A percentile compares a stretch with the other conserved stretches of the same genome.
These are phyloP conservation scores for Cairneyella variabilis DNA, from an alignment of 495 filamentous ascomycete species.

Conservation along the genomic window DNA sequence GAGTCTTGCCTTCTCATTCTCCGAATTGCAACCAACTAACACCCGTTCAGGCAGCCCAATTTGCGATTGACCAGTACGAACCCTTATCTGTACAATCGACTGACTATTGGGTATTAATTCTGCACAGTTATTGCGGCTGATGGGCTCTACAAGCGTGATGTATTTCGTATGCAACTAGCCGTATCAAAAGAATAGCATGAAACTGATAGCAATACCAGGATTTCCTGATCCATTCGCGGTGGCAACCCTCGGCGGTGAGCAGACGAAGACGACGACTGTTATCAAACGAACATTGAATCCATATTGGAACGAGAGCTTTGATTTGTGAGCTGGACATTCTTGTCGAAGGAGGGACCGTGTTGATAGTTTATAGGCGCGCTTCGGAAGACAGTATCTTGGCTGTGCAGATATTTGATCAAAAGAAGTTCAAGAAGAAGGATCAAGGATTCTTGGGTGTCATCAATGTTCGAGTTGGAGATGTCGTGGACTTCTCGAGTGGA, in stretches of 20 bases:
- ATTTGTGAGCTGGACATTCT: slow-evolving; percentile 62
- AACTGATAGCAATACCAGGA: slow-evolving; percentile 49
- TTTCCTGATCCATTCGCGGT: slow-evolving; percentile 98
- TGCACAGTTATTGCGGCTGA: slow-evolving; percentile 93
- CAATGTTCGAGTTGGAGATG: slow-evolving; percentile 90
- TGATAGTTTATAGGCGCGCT: slow-evolving; percentile 57
- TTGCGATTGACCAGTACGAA: slow-evolving; percentile 61
- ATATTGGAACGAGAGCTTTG: slow-evolving; percentile 99
- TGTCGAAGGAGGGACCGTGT: slow-evolving; percentile 5
- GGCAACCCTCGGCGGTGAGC: slow-evolving; percentile 92
- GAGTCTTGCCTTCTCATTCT: slow-evolving; percentile 27
- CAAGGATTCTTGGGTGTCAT: slow-evolving; percentile 98
- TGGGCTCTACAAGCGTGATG: slow-evolving; percentile 97
- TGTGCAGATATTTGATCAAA: slow-evolving; percentile 98
- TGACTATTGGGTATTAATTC: slow-evolving; percentile 25
- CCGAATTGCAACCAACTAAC: slow-evolving; percentile 15
- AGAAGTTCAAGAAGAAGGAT: slow-evolving; percentile 99
- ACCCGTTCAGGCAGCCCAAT: slow-evolving; percentile 48
- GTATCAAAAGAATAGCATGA: slow-evolving; percentile 17
- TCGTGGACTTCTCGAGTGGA: slow-evolving; percentile 82
- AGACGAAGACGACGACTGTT: slow-evolving; percentile 91
- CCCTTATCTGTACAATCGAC: not conserved
- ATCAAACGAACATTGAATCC: slow-evolving; percentile 97
- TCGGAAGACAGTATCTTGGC: slow-evolving; percentile 94
- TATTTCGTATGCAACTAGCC: slow-evolving; percentile 70